phyloP scores from a whole-genome alignment of 768 basidiomycete genomes.

The Suillus subluteus region DNA sequence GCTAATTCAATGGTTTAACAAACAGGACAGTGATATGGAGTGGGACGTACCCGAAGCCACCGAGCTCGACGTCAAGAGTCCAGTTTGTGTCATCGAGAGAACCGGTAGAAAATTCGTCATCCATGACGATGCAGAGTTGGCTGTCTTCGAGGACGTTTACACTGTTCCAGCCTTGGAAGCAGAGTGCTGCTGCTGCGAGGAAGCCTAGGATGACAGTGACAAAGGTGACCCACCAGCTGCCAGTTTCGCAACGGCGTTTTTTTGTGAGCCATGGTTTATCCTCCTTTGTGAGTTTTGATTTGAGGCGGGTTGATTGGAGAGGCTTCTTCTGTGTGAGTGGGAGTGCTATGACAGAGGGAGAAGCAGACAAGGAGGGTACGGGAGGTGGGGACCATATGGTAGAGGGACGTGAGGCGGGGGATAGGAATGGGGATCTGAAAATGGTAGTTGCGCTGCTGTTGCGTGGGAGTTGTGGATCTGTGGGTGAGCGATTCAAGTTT shows the following conservation, averaged over 20 bases:
- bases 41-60: conserved; percentile 50
- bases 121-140: conserved; percentile 48
- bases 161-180: conserved; percentile 47
- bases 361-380: conserved; percentile 30
- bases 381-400: conserved; percentile 64
- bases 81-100: conserved; percentile 49
- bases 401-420: conserved; percentile 68
- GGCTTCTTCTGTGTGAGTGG: conserved; percentile 42
- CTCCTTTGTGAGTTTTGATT: conserved; percentile 50
- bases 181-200: conserved; percentile 43
- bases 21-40: background rate
- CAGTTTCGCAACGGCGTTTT: conserved; percentile 31
- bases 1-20: conserved; percentile 20
- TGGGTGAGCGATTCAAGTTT: conserved; percentile 33
- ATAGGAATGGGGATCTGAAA: conserved; percentile 72
- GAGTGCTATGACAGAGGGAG: conserved; percentile 32
- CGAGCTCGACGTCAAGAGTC: conserved; percentile 53
- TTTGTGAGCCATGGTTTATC: conserved; percentile 52
- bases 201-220: conserved; percentile 46
- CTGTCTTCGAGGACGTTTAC: conserved; percentile 39
- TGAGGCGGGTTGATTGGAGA: conserved; percentile 51
- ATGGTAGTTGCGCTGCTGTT: conserved; percentile 44
- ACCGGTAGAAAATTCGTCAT: conserved; percentile 47
- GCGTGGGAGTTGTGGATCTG: conserved; percentile 42
- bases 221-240: conserved; percentile 55